Conservation (phyloP, 1,139 yeast genomes). For the Tardiomyces depauwii region DNA sequence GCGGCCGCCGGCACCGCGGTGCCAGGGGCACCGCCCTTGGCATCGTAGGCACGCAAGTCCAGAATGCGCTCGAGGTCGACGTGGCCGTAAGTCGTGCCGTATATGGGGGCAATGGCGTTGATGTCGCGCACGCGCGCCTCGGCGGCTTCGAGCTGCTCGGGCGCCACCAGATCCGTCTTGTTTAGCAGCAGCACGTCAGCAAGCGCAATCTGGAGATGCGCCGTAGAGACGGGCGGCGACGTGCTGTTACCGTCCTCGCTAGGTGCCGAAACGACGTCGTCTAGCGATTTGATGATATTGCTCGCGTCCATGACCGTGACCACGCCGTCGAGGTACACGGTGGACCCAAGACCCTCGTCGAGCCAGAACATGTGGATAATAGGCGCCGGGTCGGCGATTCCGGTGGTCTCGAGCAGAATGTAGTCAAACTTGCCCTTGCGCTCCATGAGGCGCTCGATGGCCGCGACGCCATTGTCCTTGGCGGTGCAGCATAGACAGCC, state of each 20-base stretch:
- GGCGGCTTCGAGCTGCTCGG: conserved; percentile 18
- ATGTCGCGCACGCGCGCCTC: conserved; percentile 39
- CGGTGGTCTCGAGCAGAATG: conserved; percentile 86
- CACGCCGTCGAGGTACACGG: conserved; percentile 84
- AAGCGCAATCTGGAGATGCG: conserved; percentile 80
- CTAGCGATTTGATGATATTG: conserved; percentile 54
- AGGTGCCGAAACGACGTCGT: conserved; percentile 54
- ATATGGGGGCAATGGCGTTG: conserved; percentile 57
- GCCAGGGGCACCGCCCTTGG: conserved; percentile 22
- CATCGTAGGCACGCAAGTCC: conserved; percentile 74
- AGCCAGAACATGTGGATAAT: conserved; percentile 97
- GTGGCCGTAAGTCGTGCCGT: conserved; percentile 62
- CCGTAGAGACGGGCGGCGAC: conserved; percentile 50
- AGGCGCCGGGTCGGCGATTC: conserved; percentile 96
- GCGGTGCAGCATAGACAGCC: conserved; percentile 97
- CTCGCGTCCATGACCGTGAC: conserved; percentile 82
- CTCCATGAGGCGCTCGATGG: conserved; percentile 79
- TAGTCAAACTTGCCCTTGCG: conserved; percentile 72
- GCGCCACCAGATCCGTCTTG: conserved; percentile 48
- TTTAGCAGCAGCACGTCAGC: conserved; percentile 77
- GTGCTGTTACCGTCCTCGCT: conserved; percentile 40
- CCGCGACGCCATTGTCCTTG: conserved; percentile 86
- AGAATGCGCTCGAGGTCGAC: conserved; percentile 52
- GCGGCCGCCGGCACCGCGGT: conserved; percentile 1
- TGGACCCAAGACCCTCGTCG: conserved; percentile 76